phyloP scores from a whole-genome alignment of 2,329 filamentous ascomycete species.

The Parastagonospora avenae region DNA sequence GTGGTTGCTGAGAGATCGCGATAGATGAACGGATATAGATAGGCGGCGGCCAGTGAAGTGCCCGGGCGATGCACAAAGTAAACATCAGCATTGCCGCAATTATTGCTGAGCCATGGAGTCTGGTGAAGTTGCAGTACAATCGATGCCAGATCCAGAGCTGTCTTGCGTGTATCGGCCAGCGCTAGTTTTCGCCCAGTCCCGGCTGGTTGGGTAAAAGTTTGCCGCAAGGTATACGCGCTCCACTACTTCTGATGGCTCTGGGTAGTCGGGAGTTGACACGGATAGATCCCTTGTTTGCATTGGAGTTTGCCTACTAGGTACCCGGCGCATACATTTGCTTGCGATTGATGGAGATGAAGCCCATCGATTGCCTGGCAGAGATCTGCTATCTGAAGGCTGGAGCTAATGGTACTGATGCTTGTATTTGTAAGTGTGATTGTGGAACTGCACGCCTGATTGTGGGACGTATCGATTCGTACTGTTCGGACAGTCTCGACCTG shows the following conservation, averaged over 20 bases:
- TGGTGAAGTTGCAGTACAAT: conserved; percentile 27
- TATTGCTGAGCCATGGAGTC: conserved; percentile 28
- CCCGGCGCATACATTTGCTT: conserved; percentile 16
- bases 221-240: conserved; percentile 14
- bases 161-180: conserved; percentile 17
- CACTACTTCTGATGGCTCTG: conserved; percentile 12
- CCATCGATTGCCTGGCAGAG: conserved; percentile 19
- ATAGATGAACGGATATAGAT: conserved; percentile 25
- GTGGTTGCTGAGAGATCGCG: conserved; percentile 2
- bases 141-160: conserved; percentile 24
- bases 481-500: not conserved
- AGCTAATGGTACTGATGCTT: not conserved
- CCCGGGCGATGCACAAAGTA: conserved; percentile 24
- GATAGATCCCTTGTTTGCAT: conserved; percentile 22
- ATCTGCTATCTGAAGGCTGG: conserved; percentile 11
- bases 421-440: not conserved
- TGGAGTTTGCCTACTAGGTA: conserved; percentile 16
- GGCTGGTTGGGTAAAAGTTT: conserved; percentile 7
- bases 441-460: not conserved
- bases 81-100: conserved; percentile 22
- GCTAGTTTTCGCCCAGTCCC: conserved; percentile 10
- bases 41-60: conserved; percentile 6
- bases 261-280: conserved; percentile 2
- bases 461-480: conserved; percentile 13
- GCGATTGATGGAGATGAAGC: conserved; percentile 13